Conservation (phyloP, 176 grass and related monocot genomes). For the Lolium rigidum region DNA sequence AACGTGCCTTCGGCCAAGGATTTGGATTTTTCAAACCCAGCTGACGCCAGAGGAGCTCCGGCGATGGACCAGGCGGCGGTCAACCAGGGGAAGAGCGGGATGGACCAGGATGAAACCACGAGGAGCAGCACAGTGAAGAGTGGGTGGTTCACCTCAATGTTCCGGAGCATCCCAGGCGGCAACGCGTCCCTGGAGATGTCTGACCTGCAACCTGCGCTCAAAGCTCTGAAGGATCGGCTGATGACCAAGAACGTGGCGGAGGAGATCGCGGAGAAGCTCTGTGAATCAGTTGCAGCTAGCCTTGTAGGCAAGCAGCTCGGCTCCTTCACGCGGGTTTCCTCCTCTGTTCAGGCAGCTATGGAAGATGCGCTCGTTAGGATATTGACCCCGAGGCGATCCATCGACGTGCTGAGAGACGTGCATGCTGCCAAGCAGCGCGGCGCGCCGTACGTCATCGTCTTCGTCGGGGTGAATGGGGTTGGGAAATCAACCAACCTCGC, state of each 20-base stretch:
- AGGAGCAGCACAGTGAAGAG: conserved; percentile 56
- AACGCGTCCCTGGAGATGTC: not conserved
- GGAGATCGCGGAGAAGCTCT: conserved; percentile 76
- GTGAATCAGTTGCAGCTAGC: conserved; percentile 50
- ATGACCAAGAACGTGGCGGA: conserved; percentile 45
- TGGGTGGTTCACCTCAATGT: conserved; percentile 70
- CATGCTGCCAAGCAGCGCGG: conserved; percentile 13
- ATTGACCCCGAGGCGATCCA: not conserved
- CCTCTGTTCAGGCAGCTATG: conserved; percentile 53
- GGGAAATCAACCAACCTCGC: conserved; percentile 13
- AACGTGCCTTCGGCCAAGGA: not conserved
- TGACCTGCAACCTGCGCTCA: conserved; percentile 8
- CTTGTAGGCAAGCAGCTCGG: conserved; percentile 50
- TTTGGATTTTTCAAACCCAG: conserved; percentile 62
- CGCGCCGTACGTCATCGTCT: conserved; percentile 4
- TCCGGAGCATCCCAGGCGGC: conserved; percentile 8
- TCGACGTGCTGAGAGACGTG: not conserved
- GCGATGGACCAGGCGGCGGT: conserved; percentile 16
- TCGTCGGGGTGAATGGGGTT: conserved; percentile 12
- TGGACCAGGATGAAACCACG: conserved; percentile 68
- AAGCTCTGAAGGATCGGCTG: not conserved
- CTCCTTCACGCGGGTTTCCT: conserved; percentile 66
- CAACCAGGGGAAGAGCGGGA: conserved; percentile 67
- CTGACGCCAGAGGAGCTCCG: conserved; percentile 44
- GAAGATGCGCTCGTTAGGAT: conserved; percentile 13